Evolutionary conservation across 2,329 filamentous ascomycete species (phyloP).

Genomic region (Microsporum canis): DNA sequence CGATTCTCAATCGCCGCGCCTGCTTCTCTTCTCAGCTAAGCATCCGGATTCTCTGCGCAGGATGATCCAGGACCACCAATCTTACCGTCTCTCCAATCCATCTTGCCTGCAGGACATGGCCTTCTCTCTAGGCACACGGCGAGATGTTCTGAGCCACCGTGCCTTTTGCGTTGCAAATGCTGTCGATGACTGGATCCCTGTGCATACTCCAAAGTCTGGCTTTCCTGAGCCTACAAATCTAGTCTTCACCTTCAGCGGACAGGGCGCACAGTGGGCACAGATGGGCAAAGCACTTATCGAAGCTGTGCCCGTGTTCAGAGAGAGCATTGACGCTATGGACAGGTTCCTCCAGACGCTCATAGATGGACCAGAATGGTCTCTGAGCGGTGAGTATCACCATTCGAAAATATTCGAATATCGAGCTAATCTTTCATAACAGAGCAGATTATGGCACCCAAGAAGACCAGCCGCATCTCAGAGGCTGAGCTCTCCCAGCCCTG

Average conservation of each 20-base stretch:
- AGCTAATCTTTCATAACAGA: background rate
- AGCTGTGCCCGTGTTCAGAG: too few species aligned
- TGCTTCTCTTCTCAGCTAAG: too few species aligned
- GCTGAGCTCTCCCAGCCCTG: constrained; percentile 21
- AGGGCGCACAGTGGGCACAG: constrained; percentile 13
- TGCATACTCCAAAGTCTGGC: background rate
- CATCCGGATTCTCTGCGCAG: too few species aligned
- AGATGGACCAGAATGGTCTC: background rate
- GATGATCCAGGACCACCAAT: too few species aligned
- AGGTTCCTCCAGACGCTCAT: background rate
- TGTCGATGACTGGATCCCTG: background rate
- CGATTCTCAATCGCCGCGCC: too few species aligned
- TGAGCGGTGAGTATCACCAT: background rate
- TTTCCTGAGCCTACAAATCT: background rate
- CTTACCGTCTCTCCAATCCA: background rate
- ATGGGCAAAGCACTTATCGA: constrained; percentile 1
- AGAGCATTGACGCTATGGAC: background rate
- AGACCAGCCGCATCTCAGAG: constrained; percentile 10
- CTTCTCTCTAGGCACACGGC: too few species aligned
- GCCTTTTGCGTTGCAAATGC: background rate
- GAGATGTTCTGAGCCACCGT: too few species aligned
- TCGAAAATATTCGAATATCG: background rate
- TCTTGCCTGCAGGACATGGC: background rate
- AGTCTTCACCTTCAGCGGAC: constrained; percentile 13
- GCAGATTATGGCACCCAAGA: background rate